Percentiles rank a stretch among this genome's conserved stretches.
Evolutionary conservation across 2,329 filamentous ascomycete genomes (phyloP).

Genomic region (Trichophyton benhamiae): DNA sequence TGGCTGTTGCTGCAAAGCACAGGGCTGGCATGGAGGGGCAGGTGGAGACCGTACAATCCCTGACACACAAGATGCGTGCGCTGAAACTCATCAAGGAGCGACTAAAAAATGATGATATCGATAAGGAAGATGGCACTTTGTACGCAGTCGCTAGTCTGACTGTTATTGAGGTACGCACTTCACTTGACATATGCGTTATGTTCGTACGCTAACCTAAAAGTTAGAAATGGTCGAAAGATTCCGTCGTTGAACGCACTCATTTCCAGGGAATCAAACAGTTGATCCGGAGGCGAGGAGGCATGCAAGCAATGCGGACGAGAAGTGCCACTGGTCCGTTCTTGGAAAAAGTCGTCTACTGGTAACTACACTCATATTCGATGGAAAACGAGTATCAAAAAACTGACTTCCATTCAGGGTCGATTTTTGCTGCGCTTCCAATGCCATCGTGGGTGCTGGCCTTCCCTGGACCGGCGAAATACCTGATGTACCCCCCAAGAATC

Average conservation of each 20-base stretch:
- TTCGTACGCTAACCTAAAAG: background rate
- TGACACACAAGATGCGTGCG: conserved; percentile 25
- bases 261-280: conserved; percentile 20
- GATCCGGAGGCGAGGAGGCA: conserved; percentile 21
- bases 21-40: conserved; percentile 22
- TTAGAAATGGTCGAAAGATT: conserved; percentile 26
- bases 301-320: conserved; percentile 19
- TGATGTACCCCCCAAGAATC: conserved; percentile 15
- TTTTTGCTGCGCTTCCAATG: conserved; percentile 22
- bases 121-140: conserved; percentile 21
- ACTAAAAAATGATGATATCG: conserved; percentile 17
- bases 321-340: conserved; percentile 20
- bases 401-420: conserved; percentile 18
- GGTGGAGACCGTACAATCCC: conserved; percentile 22
- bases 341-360: conserved; percentile 25
- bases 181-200: background rate
- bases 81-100: conserved; percentile 22
- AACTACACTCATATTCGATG: background rate
- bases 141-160: conserved; percentile 25
- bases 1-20: conserved; percentile 24
- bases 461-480: conserved; percentile 22
- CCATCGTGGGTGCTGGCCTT: conserved; percentile 20
- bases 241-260: conserved; percentile 22
- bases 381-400: background rate
- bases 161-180: conserved; percentile 22